Evolutionary conservation across 352 stramenopile genomes (phyloP).

Genomic region (Blastocystis hominis): DNA sequence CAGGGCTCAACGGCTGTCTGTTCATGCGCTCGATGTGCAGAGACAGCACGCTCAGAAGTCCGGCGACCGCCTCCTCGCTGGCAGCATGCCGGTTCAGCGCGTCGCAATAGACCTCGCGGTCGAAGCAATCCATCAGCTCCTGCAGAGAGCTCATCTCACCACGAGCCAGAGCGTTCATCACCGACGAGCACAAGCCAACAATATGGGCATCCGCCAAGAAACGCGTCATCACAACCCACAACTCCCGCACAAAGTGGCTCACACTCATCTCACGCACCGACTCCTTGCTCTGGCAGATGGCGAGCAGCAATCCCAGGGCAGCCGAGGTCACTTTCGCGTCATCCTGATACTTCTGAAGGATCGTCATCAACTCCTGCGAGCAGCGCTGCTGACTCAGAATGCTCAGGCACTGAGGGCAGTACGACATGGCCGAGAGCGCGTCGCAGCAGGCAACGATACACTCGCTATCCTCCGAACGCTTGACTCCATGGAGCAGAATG

Average conservation of each 20-base stretch:
- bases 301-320: slow-evolving; percentile 1
- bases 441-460: slow-evolving; percentile 49
- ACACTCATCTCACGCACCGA: slow-evolving; percentile 29
- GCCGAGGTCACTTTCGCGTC: slow-evolving; percentile 15
- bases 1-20: slow-evolving; percentile 15
- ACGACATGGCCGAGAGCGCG: slow-evolving; percentile 15
- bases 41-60: not conserved
- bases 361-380: not conserved
- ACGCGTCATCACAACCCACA: slow-evolving; percentile 20
- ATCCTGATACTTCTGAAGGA: not conserved
- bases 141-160: not conserved
- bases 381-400: slow-evolving; percentile 52
- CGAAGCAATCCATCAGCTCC: slow-evolving; percentile 15
- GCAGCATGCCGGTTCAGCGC: not conserved
- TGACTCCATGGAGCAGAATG: slow-evolving; percentile 37
- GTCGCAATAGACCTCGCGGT: not conserved
- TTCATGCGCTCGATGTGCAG: slow-evolving; percentile 29
- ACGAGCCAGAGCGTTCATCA: slow-evolving; percentile 31
- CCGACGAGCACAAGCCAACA: not conserved
- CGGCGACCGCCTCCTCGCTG: slow-evolving; percentile 26
- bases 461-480: not conserved
- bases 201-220: slow-evolving; percentile 20
- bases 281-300: slow-evolving; percentile 17
- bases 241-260: slow-evolving; percentile 19
- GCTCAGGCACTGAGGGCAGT: slow-evolving; percentile 11